Evolutionary conservation across 768 basidiomycete genomes (phyloP), one percentile per base, ranked within the genome.

Genomic region (Pleurotus sapidus): DNA sequence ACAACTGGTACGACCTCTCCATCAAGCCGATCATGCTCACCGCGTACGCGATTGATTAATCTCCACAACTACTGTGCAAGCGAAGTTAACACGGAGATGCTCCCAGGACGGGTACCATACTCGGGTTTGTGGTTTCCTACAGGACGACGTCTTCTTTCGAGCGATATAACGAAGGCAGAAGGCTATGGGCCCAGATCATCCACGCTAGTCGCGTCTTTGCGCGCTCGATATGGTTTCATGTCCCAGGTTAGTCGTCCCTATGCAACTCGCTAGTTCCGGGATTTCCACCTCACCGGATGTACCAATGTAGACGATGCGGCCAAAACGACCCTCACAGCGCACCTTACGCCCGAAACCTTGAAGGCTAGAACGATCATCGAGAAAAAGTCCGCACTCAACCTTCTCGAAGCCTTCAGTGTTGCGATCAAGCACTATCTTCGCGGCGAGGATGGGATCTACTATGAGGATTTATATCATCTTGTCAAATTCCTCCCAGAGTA

Each of bases 51-150:
- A 27, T 5, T 17, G 8, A 8, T 14, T 8, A 40, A 25, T 49
- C 39, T 25, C 27, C 18, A 2, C 9, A n/a, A 18, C 23, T 9
- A 18, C 23, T 9, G 9, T 34, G 30, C 30, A 11, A 11, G 9
- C 59, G n/a, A 17, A 17, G 8, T 9, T 50, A 18, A 23, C 49
- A 50, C 38, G 51, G 27, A 30, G 38, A 11, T 11, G n/a, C 45
- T 3, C 39, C 3, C 60, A 79, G 72, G 17, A 61, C 77, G 48
- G 78, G 88, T 77, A 88, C 86, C 3, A 84, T 89, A 1, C 74
- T 89, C 20, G 88, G 88, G 77, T 89, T 89, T 61, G 81, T 89
- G 34, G 83, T 89, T 53, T 86, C 86, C 0, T 88, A 87, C 67
- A 68, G 87, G 57, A 88, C 87, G 8, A 88, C 85, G 8, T 84